phyloP scores from a whole-genome alignment of 768 basidiomycete genomes.

The Suillus occidentalis region DNA sequence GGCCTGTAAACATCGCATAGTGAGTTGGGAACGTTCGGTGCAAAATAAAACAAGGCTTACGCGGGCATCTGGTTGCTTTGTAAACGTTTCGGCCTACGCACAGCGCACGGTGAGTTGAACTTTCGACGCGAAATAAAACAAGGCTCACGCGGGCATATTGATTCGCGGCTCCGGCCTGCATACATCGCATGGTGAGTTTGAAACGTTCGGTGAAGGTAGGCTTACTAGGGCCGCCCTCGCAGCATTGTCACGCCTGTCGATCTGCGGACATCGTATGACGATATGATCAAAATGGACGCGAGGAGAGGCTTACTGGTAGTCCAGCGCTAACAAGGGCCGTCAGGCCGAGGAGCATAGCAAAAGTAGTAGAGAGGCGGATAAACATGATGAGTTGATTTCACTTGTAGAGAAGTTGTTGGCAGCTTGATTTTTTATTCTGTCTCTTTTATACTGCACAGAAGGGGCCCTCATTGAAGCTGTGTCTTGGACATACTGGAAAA shows the following conservation, averaged over 20 bases:
- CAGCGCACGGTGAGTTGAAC: no score
- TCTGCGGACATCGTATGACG: neutral
- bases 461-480: neutral
- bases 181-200: no score
- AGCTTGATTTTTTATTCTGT: neutral
- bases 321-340: neutral
- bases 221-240: neutral
- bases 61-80: no score
- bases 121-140: no score
- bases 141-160: no score
- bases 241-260: neutral
- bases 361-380: neutral
- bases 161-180: no score
- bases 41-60: no score
- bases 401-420: neutral
- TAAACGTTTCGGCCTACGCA: no score
- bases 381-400: no score
- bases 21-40: no score
- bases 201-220: neutral
- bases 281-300: neutral
- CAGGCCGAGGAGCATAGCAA: neutral
- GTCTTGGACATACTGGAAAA: neutral
- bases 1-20: no score
- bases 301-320: neutral
- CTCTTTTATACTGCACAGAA: neutral